Evolutionary conservation across 768 basidiomycete genomes (phyloP), one percentile per base, ranked within the genome.

Genomic region (Scleroderma citrinum): DNA sequence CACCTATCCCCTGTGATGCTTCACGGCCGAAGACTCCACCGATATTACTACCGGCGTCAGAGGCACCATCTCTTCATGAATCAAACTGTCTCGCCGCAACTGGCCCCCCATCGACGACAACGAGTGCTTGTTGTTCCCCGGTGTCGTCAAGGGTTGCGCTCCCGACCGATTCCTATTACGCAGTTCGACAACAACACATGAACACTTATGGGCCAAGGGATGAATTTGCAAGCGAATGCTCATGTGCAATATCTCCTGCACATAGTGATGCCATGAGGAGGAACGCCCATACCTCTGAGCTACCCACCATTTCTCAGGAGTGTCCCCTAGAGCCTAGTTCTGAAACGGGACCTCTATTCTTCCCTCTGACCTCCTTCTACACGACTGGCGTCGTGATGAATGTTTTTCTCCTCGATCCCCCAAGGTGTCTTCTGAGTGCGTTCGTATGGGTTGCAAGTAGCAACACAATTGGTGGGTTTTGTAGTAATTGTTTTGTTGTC

Each of bases 371-470:
- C 16, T 71, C 75, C 11, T 87, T 86, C 57, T 75, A 75, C 53
- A 84, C 81, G 0, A 71, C 73, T 0, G 85, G 85, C 3, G 76
- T 82, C 12, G 84, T 87, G 12, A 85, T 87, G 83, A 86, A 86
- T 55, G 80, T 87, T 21, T 87, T 87, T 59, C 70, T 87, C 20
- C 73, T 87, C 24, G 85, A 87, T 56, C 83, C 84, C 0, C 71
- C 76, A 4, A 71, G 73, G 39, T 69, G 81, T 36, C 65, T 87
- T 17, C 59, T 86, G 37, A 80, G 81, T 10, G 84, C 82, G 4
- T 87, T 86, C 52, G 76, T 87, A n/a, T 86, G 81, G 80, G 71
- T 82, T 5, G 69, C 79, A 16, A 69, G 66, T 17, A 68, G 64
- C 24, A 66, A 68, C 34, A 66, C 65, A 10, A 66, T 66, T 19